Conservation (phyloP, 2,329 filamentous ascomycete genomes). For the Lachnellula occidentalis region DNA sequence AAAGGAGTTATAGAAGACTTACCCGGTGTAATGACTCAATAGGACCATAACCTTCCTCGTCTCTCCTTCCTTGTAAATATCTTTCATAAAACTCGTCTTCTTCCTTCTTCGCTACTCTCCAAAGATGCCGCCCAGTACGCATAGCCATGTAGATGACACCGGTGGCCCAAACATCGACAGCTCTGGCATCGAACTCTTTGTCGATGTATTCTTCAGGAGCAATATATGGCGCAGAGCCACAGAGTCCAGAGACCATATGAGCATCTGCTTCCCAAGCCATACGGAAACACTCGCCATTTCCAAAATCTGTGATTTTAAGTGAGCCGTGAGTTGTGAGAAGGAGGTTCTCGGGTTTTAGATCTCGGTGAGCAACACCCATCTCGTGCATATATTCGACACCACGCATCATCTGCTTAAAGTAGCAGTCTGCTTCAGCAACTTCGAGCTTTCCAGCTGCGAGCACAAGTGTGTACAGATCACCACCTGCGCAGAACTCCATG, state of each 20-base stretch:
- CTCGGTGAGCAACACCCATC: constrained; percentile 96
- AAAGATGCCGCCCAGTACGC: constrained; percentile 91
- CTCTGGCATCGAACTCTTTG: constrained; percentile 91
- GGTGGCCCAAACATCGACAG: constrained; percentile 98
- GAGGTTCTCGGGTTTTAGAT: constrained; percentile 94
- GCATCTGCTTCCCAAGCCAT: constrained; percentile 99
- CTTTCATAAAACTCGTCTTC: constrained; percentile 96
- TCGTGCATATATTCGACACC: constrained; percentile 99
- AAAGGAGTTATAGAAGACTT: constrained; percentile 39
- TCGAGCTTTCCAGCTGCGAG: constrained; percentile 88
- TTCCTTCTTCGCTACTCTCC: constrained; percentile 93
- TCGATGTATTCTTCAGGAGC: constrained; percentile 94
- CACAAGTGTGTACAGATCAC: constrained; percentile 90
- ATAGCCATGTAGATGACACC: constrained; percentile 99
- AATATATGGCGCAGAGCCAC: constrained; percentile 95
- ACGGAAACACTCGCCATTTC: constrained; percentile 97
- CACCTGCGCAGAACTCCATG: constrained; percentile 98
- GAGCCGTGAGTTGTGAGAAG: constrained; percentile 87
- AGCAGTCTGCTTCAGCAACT: constrained; percentile 90
- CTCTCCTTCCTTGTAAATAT: constrained; percentile 86
- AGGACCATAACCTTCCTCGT: constrained; percentile 92
- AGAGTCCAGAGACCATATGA: constrained; percentile 96
- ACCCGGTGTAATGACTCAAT: constrained; percentile 95
- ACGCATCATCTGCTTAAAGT: constrained; percentile 99
- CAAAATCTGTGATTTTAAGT: constrained; percentile 97